Evolutionary conservation across 2,329 filamentous ascomycete genomes (phyloP).

Genomic region (Aspergillus unguis): DNA sequence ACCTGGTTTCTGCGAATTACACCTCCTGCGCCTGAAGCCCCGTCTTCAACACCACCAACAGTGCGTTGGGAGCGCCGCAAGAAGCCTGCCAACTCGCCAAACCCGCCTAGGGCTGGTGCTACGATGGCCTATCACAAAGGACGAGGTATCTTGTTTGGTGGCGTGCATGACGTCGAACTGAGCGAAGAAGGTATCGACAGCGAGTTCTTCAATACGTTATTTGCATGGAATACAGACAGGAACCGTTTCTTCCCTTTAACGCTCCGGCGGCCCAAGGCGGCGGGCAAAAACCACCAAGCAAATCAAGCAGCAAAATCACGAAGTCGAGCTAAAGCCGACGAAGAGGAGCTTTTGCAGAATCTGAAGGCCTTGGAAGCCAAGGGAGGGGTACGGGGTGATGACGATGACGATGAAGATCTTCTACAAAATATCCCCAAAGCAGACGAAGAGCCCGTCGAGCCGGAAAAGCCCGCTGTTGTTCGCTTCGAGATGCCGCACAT

Average conservation of each 20-base stretch:
- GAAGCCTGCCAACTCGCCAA: conserved; percentile 83
- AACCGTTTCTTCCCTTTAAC: conserved; percentile 88
- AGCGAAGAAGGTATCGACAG: conserved; percentile 94
- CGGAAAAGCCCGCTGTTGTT: conserved; percentile 60
- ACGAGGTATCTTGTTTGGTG: conserved; percentile 87
- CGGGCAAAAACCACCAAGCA: conserved; percentile 57
- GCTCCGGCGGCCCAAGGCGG: conserved; percentile 69
- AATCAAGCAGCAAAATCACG: conserved; percentile 51
- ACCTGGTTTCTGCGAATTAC: conserved; percentile 87
- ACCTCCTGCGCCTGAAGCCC: conserved; percentile 65
- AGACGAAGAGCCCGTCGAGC: conserved; percentile 51
- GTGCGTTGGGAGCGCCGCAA: conserved; percentile 93
- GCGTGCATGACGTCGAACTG: conserved; percentile 88
- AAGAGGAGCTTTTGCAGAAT: conserved; percentile 84
- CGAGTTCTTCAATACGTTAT: conserved; percentile 91
- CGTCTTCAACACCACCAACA: conserved; percentile 62
- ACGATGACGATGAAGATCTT: conserved; percentile 27
- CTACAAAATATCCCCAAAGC: conserved; percentile 48
- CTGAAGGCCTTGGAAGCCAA: conserved; percentile 80
- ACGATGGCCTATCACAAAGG: conserved; percentile 96
- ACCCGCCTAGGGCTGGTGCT: conserved; percentile 76
- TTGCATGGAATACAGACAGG: conserved; percentile 90
- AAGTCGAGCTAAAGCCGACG: conserved; percentile 76
- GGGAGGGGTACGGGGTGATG: conserved; percentile 56
- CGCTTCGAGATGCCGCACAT: conserved; percentile 81